These are phyloP conservation scores for Paecilomyces fulvus DNA, from an alignment of 2,329 filamentous ascomycete genomes.

Conservation along the genomic window DNA sequence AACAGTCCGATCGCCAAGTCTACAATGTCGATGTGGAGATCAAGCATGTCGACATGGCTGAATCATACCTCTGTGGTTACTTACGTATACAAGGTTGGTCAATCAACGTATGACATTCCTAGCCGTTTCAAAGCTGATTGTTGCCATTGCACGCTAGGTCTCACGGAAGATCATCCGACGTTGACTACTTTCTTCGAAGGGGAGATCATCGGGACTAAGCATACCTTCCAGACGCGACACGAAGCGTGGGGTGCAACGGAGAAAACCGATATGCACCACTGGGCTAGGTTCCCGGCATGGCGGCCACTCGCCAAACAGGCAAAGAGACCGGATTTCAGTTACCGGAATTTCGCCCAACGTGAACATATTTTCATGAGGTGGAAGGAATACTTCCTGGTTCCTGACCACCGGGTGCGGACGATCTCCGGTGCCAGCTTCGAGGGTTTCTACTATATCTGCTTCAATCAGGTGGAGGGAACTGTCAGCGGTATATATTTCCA, in stretches of 20 bases:
- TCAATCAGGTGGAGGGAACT: slow-evolving; percentile 79
- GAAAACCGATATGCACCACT: slow-evolving; percentile 87
- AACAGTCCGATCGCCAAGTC: slow-evolving; percentile 83
- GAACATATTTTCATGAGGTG: slow-evolving; percentile 98
- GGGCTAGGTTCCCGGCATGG: slow-evolving; percentile 84
- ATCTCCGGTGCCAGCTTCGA: slow-evolving; percentile 95
- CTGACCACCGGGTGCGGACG: slow-evolving; percentile 82
- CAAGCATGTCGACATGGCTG: slow-evolving; percentile 88
- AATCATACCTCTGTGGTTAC: slow-evolving; percentile 93
- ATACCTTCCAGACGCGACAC: slow-evolving; percentile 87
- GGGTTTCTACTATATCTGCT: slow-evolving; percentile 98
- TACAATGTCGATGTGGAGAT: slow-evolving; percentile 97
- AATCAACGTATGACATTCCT: neutral
- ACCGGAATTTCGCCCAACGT: slow-evolving; percentile 63
- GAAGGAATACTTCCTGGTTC: slow-evolving; percentile 97
- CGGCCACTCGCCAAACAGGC: slow-evolving; percentile 62
- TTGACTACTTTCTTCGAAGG: slow-evolving; percentile 97
- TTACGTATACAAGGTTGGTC: slow-evolving; percentile 79
- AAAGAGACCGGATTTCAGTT: slow-evolving; percentile 50
- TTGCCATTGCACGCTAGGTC: slow-evolving; percentile 45
- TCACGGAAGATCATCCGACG: slow-evolving; percentile 95
- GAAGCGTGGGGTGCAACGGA: slow-evolving; percentile 85
- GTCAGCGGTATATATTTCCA: slow-evolving; percentile 97
- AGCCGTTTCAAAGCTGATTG: slow-evolving; percentile 3
- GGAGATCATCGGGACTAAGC: slow-evolving; percentile 92